Evolutionary conservation across 139 green algal genomes (phyloP).

Genomic region (Tetradesmus lagerheimii): DNA sequence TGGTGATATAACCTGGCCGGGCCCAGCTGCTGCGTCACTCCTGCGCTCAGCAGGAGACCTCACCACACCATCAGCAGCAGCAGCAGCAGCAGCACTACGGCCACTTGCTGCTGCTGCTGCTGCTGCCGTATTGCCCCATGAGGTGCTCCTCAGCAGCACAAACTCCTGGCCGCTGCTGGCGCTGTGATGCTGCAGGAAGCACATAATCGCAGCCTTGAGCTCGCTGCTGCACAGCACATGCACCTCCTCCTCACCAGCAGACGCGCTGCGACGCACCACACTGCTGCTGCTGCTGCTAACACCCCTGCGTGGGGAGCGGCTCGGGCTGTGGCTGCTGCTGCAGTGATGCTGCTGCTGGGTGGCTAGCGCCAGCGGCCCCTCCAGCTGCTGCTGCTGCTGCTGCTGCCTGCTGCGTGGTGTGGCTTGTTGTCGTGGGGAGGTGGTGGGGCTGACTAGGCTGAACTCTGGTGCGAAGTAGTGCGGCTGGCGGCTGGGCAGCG

Average conservation of each 20-base stretch:
- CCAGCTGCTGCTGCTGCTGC: conserved; percentile 1
- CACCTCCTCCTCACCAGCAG: conserved; percentile 16
- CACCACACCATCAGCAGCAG: not conserved
- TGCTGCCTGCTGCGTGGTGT: conserved; percentile 11
- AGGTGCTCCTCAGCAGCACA: conserved; percentile 33
- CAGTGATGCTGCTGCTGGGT: not conserved
- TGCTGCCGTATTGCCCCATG: not conserved
- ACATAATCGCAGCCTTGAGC: conserved; percentile 19
- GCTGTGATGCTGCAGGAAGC: conserved; percentile 42
- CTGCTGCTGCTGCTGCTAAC: not conserved
- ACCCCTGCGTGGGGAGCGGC: not conserved
- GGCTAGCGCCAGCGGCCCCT: too few relatives aligned
- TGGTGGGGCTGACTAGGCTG: conserved; percentile 19
- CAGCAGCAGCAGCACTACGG: not conserved
- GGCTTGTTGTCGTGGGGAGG: conserved; percentile 1
- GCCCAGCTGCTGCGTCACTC: not conserved
- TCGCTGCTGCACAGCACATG: conserved; percentile 42
- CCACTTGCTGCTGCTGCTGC: not conserved
- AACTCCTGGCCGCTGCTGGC: conserved; percentile 25
- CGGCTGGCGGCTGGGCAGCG: conserved; percentile 10
- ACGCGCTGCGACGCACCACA: not conserved
- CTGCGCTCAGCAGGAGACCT: too few relatives aligned
- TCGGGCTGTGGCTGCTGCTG: not conserved
- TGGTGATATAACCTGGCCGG: not conserved
- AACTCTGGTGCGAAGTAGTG: conserved; percentile 8